Conservation (phyloP, 768 basidiomycete genomes). For the Hygrocybe punicea region DNA sequence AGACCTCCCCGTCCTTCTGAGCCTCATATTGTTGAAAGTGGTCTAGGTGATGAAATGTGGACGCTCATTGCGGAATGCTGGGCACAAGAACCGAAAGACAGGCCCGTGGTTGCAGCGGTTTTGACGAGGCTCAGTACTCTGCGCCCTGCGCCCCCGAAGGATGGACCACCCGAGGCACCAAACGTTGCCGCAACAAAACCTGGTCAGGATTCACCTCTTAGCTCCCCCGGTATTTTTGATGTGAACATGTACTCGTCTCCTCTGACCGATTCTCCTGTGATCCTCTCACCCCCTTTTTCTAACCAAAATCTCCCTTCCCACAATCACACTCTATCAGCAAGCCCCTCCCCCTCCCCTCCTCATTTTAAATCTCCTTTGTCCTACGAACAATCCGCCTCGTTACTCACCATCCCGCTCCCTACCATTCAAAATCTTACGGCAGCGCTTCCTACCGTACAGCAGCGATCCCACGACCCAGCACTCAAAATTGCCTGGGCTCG, state of each 20-base stretch:
- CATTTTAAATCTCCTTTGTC: conserved; percentile 45
- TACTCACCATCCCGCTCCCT: conserved; percentile 67
- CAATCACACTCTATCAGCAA: too few species aligned
- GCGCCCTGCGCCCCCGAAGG: too few species aligned
- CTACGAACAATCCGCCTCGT: conserved; percentile 43
- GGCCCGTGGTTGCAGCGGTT: background rate
- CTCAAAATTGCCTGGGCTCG: conserved; percentile 75
- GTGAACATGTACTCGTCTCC: too few species aligned
- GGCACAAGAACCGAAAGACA: background rate
- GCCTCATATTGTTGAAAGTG: background rate
- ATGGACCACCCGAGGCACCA: too few species aligned
- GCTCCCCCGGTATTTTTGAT: too few species aligned
- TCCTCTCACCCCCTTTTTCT: too few species aligned
- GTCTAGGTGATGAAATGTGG: background rate
- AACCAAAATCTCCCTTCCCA: too few species aligned
- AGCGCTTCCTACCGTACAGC: conserved; percentile 50
- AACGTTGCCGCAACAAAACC: too few species aligned
- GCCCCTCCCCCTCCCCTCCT: too few species aligned
- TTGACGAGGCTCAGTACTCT: too few species aligned
- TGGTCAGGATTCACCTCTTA: too few species aligned
- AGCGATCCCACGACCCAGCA: conserved; percentile 52
- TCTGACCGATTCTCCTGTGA: too few species aligned
- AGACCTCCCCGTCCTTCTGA: background rate
- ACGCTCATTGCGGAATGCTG: background rate
- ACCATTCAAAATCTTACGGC: conserved; percentile 54